Conservation (phyloP, 345 rosid genomes). For the Psidium friedrichsthalianum region DNA sequence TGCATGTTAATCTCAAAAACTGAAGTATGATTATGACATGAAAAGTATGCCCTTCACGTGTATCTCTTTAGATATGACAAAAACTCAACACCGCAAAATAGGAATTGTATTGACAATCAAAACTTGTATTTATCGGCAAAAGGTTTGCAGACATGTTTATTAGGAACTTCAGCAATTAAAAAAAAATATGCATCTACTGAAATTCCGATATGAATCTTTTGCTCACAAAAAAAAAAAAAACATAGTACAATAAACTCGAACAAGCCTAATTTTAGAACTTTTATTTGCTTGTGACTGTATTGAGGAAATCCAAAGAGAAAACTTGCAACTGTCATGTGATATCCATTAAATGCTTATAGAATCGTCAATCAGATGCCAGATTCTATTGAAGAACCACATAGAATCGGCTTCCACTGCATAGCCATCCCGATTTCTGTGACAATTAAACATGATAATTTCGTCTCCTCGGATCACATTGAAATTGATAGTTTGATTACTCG, state of each 20-base stretch:
- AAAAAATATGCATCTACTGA: background rate
- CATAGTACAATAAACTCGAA: background rate
- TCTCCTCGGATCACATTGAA: background rate
- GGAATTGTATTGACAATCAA: background rate
- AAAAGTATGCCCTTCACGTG: too few relatives aligned
- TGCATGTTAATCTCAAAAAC: too few relatives aligned
- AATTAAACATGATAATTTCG: background rate
- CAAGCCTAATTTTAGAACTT: background rate
- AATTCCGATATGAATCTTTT: background rate
- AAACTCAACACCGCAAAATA: background rate
- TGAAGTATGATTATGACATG: too few relatives aligned
- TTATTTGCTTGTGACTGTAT: background rate
- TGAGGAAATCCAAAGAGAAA: background rate
- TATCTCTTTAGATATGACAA: background rate
- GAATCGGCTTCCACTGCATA: conserved; percentile 8
- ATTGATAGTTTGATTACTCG: background rate
- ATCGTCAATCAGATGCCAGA: background rate
- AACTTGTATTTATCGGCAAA: background rate
- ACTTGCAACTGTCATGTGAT: background rate
- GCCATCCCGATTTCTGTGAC: conserved; percentile 12
- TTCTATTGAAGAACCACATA: conserved; percentile 7
- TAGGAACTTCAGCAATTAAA: background rate
- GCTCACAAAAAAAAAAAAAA: background rate
- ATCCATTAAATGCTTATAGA: background rate
- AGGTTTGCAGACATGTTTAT: background rate